phyloP scores from a whole-genome alignment of 805 yeast species.

The Hanseniaspora lindneri region DNA sequence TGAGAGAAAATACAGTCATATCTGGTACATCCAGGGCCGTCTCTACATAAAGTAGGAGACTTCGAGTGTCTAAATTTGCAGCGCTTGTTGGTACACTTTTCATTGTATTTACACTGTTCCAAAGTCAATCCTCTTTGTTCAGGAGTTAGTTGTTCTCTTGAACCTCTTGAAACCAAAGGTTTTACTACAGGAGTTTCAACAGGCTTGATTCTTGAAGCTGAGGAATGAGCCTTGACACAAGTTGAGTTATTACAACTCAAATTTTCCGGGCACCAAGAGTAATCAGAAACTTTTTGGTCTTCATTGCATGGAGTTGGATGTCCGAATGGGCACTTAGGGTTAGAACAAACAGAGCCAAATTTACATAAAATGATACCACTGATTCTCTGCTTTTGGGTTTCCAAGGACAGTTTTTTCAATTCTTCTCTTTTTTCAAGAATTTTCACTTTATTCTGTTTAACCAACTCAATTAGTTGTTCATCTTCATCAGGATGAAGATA shows the following conservation, averaged over 20 bases:
- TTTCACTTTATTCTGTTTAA: constrained; percentile 50
- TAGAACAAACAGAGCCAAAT: constrained; percentile 63
- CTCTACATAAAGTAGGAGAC: constrained; percentile 62
- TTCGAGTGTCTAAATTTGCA: constrained; percentile 83
- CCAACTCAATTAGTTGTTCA: constrained; percentile 53
- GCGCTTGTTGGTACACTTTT: constrained; percentile 59
- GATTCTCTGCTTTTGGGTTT: constrained; percentile 30
- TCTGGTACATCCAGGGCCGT: constrained; percentile 66
- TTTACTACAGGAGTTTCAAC: constrained; percentile 24
- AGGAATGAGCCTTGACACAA: constrained; percentile 74
- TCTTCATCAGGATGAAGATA: constrained; percentile 80
- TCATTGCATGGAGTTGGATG: constrained; percentile 84
- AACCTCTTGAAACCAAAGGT: constrained; percentile 17
- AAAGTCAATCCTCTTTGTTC: constrained; percentile 40
- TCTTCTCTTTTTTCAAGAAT: constrained; percentile 35
- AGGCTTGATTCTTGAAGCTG: constrained; percentile 43
- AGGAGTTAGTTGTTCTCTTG: background rate
- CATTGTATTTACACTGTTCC: constrained; percentile 74
- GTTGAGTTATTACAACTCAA: constrained; percentile 46
- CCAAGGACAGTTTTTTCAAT: constrained; percentile 27
- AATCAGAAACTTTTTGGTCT: constrained; percentile 52
- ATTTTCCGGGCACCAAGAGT: constrained; percentile 69
- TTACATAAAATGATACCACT: constrained; percentile 56
- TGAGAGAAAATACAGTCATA: constrained; percentile 74
- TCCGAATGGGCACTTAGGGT: constrained; percentile 73